Conservation (phyloP, 441 rosid species). For the Euphorbia celastroides region DNA sequence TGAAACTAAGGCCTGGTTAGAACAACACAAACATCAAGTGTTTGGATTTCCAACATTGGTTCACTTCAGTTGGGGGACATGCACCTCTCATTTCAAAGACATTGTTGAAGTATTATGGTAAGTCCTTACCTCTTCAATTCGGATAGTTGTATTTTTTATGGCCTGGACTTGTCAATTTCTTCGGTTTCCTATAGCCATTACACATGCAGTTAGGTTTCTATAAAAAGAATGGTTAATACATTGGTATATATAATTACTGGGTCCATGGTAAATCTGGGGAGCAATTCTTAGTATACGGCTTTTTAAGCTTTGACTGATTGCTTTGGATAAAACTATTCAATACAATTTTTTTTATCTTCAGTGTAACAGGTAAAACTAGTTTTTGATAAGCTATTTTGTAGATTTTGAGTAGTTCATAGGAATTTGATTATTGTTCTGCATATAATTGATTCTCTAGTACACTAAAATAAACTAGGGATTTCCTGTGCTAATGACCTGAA, state of each 20-base stretch:
- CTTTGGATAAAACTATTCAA: not conserved
- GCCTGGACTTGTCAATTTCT: not conserved
- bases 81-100: slow-evolving; percentile 61
- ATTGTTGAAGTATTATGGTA: slow-evolving; percentile 69
- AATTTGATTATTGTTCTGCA: not conserved
- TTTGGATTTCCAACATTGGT: slow-evolving; percentile 92
- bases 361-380: not conserved
- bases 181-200: not conserved
- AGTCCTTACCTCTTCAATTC: slow-evolving; percentile 26
- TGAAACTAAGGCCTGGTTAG: slow-evolving; percentile 53
- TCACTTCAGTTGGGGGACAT: slow-evolving; percentile 97
- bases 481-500: not conserved
- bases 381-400: not conserved
- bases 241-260: no score
- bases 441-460: not conserved
- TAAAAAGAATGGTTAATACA: not conserved
- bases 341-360: not conserved
- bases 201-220: not conserved
- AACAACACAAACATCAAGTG: slow-evolving; percentile 57
- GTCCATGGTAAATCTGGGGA: not conserved
- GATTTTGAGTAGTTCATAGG: not conserved
- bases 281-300: not conserved
- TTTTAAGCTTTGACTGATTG: not conserved
- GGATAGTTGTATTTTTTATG: not conserved
- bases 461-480: not conserved